Base-by-base conservation (phyloP, 2,329 filamentous ascomycete genomes). In the Cladosporium sphaerospermum region DNA sequence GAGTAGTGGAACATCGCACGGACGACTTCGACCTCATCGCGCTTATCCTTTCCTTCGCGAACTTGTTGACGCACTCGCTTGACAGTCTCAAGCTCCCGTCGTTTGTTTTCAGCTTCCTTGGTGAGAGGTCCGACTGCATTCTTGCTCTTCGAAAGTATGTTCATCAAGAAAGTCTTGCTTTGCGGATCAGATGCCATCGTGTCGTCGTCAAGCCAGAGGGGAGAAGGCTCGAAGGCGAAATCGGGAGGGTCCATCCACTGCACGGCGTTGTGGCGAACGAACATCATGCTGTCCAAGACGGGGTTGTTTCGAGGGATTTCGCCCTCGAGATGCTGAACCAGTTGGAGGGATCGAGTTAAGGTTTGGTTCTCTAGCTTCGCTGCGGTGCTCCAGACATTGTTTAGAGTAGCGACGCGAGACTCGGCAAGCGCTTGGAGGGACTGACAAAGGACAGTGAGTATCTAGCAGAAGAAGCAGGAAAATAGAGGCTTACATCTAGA, bases 281-380 rank as follows among this genome's bases (percentile, higher is more conserved):
- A 99, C 93, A 99, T 99, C 79, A 96, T 89, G 16, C 90, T 95
- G 71, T 99, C 95, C 39, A 99, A 79, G 43, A 86, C 80, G 9
- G 93, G 93, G 57, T 87, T 80, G 67, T 99, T 99, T 54, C 92
- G 82, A 10, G 86, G 81, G 46, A 99, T 93, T 66, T 97, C 92
- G 54, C 82, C 78, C 4, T 83, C 76, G 9, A 96, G 79, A 60
- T 86, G 84, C 31, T 86, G 78, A 60, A 95, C 76, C 56, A 89
- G 80, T 37, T 82, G 81, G 3, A 81, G 82, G 66, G 89, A 91
- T 59, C 85, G 82, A 56, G 83, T 79, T 45, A 96, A 75, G 66
- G 89, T 87, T n/a, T 77, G 75, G n/a, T 79, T 81, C 70, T 99
- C 93, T 39, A 99, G 78, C 53, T 83, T 77, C 9, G 88, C 84